Evolutionary conservation across 192 early-diverging fungal genomes (phyloP).

Genomic region (Coemansia sp.): DNA sequence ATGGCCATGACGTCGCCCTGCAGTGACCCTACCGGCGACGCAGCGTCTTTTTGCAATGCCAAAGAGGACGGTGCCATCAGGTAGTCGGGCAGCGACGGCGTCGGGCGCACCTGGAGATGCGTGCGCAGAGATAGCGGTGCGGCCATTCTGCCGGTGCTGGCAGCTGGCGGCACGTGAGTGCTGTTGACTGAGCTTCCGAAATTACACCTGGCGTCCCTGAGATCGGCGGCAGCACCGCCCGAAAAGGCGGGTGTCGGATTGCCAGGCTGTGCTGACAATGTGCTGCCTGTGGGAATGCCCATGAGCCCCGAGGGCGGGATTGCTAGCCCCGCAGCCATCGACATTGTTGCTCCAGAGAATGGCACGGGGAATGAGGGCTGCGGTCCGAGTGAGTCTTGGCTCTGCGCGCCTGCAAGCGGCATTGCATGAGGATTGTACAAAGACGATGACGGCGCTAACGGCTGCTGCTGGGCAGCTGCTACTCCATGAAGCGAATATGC

Average conservation of each 20-base stretch:
- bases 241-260: constrained; percentile 9
- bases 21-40: constrained; percentile 8
- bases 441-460: background rate
- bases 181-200: background rate
- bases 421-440: constrained; percentile 2
- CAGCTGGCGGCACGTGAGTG: constrained; percentile 3
- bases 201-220: background rate
- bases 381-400: constrained; percentile 4
- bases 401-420: background rate
- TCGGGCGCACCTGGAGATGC: constrained; percentile 27
- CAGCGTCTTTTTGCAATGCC: constrained; percentile 8
- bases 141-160: constrained; percentile 13
- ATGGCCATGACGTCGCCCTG: constrained; percentile 1
- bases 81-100: constrained; percentile 37
- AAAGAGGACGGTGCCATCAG: constrained; percentile 15
- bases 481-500: background rate
- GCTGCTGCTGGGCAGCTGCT: constrained; percentile 6
- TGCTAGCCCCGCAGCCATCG: constrained; percentile 13
- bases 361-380: constrained; percentile 18
- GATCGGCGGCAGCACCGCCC: constrained; percentile 1
- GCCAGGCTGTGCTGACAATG: constrained; percentile 1
- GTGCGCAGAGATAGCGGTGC: constrained; percentile 12
- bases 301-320: constrained; percentile 8
- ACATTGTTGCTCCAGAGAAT: constrained; percentile 9
- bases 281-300: constrained; percentile 6